Percentiles rank a stretch among this genome's conserved stretches.
Evolutionary conservation across 805 yeast genomes (phyloP).

Genomic region (Pichia heedii): DNA sequence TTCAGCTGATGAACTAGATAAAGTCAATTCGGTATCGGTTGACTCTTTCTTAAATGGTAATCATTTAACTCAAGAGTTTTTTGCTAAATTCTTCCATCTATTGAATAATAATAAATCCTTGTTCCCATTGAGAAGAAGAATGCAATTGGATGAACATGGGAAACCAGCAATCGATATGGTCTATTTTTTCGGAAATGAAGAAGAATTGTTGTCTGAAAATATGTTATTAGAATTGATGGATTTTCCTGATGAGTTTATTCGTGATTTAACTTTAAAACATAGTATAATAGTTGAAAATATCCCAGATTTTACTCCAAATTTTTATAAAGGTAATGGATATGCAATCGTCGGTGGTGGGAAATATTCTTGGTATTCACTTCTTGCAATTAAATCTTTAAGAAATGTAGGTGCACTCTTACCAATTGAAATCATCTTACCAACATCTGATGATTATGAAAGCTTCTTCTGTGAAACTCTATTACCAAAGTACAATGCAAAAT

Average conservation of each 20-base stretch:
- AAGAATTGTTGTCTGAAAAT: constrained; percentile 9
- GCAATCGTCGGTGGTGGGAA: constrained; percentile 38
- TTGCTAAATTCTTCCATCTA: background rate
- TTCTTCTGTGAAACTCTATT: constrained; percentile 28
- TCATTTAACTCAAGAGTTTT: constrained; percentile 36
- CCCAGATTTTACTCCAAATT: constrained; percentile 30
- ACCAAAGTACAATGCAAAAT: constrained; percentile 34
- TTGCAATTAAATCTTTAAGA: constrained; percentile 33
- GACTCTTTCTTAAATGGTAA: constrained; percentile 44
- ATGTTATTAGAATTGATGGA: constrained; percentile 7
- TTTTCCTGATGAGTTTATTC: constrained; percentile 32
- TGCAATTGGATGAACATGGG: constrained; percentile 15
- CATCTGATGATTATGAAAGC: constrained; percentile 11
- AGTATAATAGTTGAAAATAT: constrained; percentile 33
- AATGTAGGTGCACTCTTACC: constrained; percentile 35
- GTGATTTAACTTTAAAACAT: constrained; percentile 40
- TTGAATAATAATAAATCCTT: constrained; percentile 17
- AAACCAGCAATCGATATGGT: constrained; percentile 17
- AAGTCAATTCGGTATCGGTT: background rate
- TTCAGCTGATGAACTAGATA: background rate
- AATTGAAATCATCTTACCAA: constrained; percentile 15
- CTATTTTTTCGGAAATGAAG: constrained; percentile 3
- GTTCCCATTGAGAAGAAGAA: constrained; percentile 25
- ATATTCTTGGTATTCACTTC: constrained; percentile 32
- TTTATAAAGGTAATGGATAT: constrained; percentile 24